Evolutionary conservation across 1,139 yeast genomes (phyloP), one percentile per base, ranked within the genome.

Genomic region (Pichia sp.): DNA sequence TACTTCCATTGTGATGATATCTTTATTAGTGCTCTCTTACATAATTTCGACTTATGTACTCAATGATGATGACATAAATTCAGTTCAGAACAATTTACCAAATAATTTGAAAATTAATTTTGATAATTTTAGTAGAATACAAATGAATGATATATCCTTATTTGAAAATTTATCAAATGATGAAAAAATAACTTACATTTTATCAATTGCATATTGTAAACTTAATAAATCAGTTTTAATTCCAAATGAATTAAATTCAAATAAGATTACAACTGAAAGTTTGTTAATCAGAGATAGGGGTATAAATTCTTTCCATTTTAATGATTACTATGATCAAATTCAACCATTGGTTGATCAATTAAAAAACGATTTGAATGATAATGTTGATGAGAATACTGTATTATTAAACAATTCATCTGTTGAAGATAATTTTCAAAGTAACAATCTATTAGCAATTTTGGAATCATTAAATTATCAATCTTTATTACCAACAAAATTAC

Each of bases 201-300:
- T 54, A 34, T 43, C 51, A 9, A 41, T 44, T 5, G 28, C 33
- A 3, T 76, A 72, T 56, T 73, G 69, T 53, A 60, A 60, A 31
- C 53, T 60, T 16, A 62, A 70, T 51, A 73, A 75, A 13, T 80
- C 81, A 1, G 53, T 62, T 8, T 69, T 75, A 2, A 65, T 68
- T 46, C 68, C 73, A 5, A 72, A 67, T 48, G 61, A 72, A 50
- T 64, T 56, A 14, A 51, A 67, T 14, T 67, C 70, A 3, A 63
- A 63, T 22, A 76, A 74, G 46, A 58, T 66, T 6, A 64, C 65
- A 46, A 60, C 67, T 3, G 62, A 64, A 3, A 60, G 59, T 45
- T 66, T 72, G 43, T 64, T 68, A 48, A 73, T 77, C 22, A 67
- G 71, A 46, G 81, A 77, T 53, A 66, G 82, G 34, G 83, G 83